Conservation (phyloP, 768 basidiomycete species). For the Postia placenta region DNA sequence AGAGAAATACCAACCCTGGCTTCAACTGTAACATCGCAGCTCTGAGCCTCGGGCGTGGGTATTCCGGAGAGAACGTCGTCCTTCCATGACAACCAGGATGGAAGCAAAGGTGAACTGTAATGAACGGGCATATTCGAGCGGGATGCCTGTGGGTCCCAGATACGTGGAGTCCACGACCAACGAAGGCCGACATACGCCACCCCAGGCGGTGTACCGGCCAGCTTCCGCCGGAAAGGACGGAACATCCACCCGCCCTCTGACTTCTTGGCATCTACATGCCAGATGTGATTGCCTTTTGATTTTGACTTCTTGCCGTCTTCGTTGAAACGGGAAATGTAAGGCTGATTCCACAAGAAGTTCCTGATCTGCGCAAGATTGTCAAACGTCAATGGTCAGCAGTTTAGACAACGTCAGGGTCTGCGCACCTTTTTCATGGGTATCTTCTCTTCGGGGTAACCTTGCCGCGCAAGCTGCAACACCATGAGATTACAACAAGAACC, state of each 20-base stretch:
- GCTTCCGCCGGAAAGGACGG: constrained; percentile 80
- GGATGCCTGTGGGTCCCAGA: constrained; percentile 96
- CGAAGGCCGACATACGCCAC: constrained; percentile 76
- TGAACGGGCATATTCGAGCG: constrained; percentile 72
- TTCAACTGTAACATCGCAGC: constrained; percentile 66
- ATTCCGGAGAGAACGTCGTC: constrained; percentile 77
- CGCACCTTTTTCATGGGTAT: constrained; percentile 94
- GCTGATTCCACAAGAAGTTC: constrained; percentile 94
- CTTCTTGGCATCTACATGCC: constrained; percentile 97
- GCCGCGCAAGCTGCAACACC: constrained; percentile 56
- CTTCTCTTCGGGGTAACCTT: constrained; percentile 90
- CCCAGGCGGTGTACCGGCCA: constrained; percentile 76
- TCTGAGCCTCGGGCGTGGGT: constrained; percentile 71
- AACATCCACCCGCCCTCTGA: constrained; percentile 78
- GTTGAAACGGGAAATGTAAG: constrained; percentile 93
- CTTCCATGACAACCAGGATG: constrained; percentile 86
- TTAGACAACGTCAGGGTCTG: constrained; percentile 5
- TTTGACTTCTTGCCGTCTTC: constrained; percentile 99
- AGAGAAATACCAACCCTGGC: constrained; percentile 53
- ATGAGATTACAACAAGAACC: neutral
- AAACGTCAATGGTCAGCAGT: neutral
- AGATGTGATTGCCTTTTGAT: constrained; percentile 98
- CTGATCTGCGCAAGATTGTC: constrained; percentile 54
- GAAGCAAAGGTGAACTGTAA: constrained; percentile 77
- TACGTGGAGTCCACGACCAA: constrained; percentile 88